Percentiles rank a stretch among this genome's conserved stretches.
Conservation (phyloP, 164 flowering plant genomes). For the Nelumbo lutea region DNA sequence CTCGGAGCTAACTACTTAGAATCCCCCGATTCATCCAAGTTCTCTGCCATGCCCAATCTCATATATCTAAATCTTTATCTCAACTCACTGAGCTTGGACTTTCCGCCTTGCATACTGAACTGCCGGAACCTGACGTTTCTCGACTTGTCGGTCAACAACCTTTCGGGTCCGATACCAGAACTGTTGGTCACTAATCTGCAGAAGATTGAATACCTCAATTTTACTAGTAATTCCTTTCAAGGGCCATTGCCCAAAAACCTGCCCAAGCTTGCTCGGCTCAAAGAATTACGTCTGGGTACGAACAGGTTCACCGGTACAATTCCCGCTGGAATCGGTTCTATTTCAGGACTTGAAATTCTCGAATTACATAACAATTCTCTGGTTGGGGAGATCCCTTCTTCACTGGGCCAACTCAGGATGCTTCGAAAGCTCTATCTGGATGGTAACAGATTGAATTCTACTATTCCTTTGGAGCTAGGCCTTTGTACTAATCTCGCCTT, state of each 20-base stretch:
- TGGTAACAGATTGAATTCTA: not conserved
- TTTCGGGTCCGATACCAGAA: slow-evolving; percentile 29
- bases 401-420: not conserved
- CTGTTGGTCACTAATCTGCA: slow-evolving; percentile 10
- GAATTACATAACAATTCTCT: not conserved
- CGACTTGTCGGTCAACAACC: slow-evolving; percentile 29
- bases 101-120: slow-evolving; percentile 32
- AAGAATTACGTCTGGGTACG: slow-evolving; percentile 14
- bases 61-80: slow-evolving; percentile 23
- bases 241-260: slow-evolving; percentile 24
- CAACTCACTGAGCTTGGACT: slow-evolving; percentile 19
- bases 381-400: not conserved
- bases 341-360: slow-evolving; percentile 17
- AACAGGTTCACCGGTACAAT: slow-evolving; percentile 25
- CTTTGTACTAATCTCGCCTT: not conserved
- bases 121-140: slow-evolving; percentile 31
- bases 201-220: slow-evolving; percentile 28
- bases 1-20: slow-evolving; percentile 31
- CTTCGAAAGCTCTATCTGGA: not conserved
- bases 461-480: slow-evolving; percentile 2
- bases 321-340: slow-evolving; percentile 28
- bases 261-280: slow-evolving; percentile 20
- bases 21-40: slow-evolving; percentile 22
- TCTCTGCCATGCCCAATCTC: slow-evolving; percentile 25
- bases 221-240: slow-evolving; percentile 26